Evolutionary conservation across 2,329 filamentous ascomycete species (phyloP), one percentile per base, ranked within the genome.

Genomic region (Huntiella moniliformis): DNA sequence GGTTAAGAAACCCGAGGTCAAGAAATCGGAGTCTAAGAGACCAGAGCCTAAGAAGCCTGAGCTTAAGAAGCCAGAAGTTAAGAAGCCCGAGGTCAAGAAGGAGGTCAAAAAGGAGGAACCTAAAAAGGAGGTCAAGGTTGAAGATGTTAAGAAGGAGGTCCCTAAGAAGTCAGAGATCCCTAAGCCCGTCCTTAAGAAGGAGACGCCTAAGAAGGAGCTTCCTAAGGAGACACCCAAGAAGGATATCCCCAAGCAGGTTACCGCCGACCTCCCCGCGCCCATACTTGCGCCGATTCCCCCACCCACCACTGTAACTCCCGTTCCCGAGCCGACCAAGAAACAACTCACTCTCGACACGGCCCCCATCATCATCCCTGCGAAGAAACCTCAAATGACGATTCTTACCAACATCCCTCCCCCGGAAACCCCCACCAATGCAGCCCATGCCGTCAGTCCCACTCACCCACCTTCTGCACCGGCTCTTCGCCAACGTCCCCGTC

Each of bases 401-500:
- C 22, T 28, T 3, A 28, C 22, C 22, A 28, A 28, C 22, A 28
- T 28, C 10, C 22, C 22, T 28, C 35, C 36, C 16, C 32, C 42
- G 31, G 31, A 22, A 32, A 7, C 8, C 31, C 22, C 31, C 39
- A 12, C 11, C 18, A 15, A 38, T 12, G 13, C 15, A 8, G 11
- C 35, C 33, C 39, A 37, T 7, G 39, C 47, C 16, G 12, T 28
- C 28, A 49, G 39, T 40, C 47, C 47, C 28, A 44, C 38, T 15
- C 22, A 46, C 10, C 44, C 17, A 4, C 32, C 32, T 11, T 39
- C 47, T 60, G 56, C 59, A 57, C 51, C 61, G 51, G 50, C 67
- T 56, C 52, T 69, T 40, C 44, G 40, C 11, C 44, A 46, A 38
- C 44, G 44, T n/a, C 39, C 44, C 15, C 67, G 70, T 40, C 65